A percentile compares a stretch with the other conserved stretches of the same genome.
These are phyloP conservation scores for Petunia axillaris DNA, from an alignment of 257 asterid species.

Conservation along the genomic window DNA sequence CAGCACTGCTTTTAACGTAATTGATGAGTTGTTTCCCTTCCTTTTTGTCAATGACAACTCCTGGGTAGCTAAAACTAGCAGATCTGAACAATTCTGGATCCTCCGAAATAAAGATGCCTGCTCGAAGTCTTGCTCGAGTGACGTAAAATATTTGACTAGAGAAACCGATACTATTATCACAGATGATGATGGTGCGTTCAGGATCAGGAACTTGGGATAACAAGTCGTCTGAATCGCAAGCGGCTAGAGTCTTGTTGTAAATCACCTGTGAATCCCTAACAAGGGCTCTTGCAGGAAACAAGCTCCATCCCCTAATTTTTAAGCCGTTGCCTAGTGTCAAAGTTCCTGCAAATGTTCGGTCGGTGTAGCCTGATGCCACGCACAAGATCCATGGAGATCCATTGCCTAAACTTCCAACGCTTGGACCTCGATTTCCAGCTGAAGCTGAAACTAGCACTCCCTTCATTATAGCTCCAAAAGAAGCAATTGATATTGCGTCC, in stretches of 20 bases:
- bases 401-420: neutral
- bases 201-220: conserved; percentile 1
- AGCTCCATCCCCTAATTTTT: conserved; percentile 26
- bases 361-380: neutral
- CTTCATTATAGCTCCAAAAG: conserved; percentile 19
- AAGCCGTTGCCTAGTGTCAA: conserved; percentile 19
- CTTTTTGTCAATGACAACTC: conserved; percentile 9
- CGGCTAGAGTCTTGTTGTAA: conserved; percentile 16
- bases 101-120: conserved; percentile 1
- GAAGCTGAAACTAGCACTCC: neutral
- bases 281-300: conserved; percentile 21
- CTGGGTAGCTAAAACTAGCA: neutral
- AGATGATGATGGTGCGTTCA: neutral
- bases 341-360: conserved; percentile 22
- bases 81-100: neutral
- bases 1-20: neutral
- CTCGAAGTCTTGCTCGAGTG: neutral
- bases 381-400: conserved; percentile 24
- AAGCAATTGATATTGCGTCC: neutral
- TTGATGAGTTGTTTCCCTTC: conserved; percentile 4
- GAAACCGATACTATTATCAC: neutral
- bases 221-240: neutral
- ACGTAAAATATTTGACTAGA: neutral
- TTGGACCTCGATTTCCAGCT: conserved; percentile 20
- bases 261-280: neutral